These are phyloP conservation scores for Fonsecaea pugnacius DNA, from an alignment of 2,329 filamentous ascomycete genomes.

Conservation along the genomic window DNA sequence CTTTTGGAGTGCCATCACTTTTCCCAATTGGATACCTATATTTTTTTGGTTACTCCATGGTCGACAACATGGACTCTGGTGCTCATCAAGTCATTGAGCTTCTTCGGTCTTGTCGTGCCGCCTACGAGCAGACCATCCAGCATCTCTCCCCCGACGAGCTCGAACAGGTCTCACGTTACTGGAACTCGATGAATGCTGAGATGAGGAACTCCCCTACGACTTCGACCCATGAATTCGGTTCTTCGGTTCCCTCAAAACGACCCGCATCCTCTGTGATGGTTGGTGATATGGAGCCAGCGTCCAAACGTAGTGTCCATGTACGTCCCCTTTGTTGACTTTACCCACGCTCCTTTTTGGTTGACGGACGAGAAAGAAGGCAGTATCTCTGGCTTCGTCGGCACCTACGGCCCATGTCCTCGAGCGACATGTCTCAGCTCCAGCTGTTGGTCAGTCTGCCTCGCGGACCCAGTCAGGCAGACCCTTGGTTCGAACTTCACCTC, in stretches of 20 bases:
- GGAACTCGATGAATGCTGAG: conserved; percentile 28
- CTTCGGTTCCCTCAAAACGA: conserved; percentile 34
- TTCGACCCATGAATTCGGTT: conserved; percentile 17
- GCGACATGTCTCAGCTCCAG: conserved; percentile 36
- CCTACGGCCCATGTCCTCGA: conserved; percentile 28
- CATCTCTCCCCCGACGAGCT: conserved; percentile 32
- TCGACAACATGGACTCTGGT: conserved; percentile 29
- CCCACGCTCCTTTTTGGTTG: conserved; percentile 34
- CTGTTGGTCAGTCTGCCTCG: conserved; percentile 15
- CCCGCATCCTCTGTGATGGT: conserved; percentile 32
- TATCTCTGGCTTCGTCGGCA: conserved; percentile 27
- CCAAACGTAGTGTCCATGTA: conserved; percentile 43
- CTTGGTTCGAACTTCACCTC: conserved; percentile 40
- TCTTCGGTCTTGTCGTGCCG: conserved; percentile 30
- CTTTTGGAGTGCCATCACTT: conserved; percentile 5
- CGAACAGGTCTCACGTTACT: conserved; percentile 31
- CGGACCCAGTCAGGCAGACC: conserved; percentile 33
- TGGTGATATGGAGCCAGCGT: conserved; percentile 48
- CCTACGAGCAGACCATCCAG: conserved; percentile 33
- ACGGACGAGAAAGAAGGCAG: conserved; percentile 29
- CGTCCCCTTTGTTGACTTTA: conserved; percentile 29
- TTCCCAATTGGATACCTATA: conserved; percentile 2
- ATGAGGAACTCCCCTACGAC: conserved; percentile 19
- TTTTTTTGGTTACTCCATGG: conserved; percentile 7
- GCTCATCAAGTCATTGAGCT: conserved; percentile 28